Evolutionary conservation across 345 rosid genomes (phyloP), one percentile per base, ranked within the genome.

Genomic region (Citrus inodora): DNA sequence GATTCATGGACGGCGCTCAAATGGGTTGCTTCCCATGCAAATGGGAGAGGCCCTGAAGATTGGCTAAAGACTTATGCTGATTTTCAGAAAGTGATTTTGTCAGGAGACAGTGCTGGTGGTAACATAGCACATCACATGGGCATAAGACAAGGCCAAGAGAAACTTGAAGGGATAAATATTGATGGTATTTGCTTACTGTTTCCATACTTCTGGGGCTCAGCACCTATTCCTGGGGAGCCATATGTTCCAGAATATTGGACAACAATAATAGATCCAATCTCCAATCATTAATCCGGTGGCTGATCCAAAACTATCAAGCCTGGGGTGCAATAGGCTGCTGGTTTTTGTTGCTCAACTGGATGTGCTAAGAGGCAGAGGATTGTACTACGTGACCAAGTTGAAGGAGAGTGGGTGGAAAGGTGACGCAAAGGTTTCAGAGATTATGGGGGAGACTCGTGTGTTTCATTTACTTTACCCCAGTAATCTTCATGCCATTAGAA

Each of bases 31-130:
- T 66, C 84, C 73, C 85, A 81, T n/a, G 35, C 25, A 9, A 37
- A 32, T 0, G 86, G 87, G 30, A 40, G 30, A 4, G 87, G 86
- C 19, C 76, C 85, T 9, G 86, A 88, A 67, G 77, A 68, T 56
- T 85, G 87, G 88, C 56, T 88, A 25, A 83, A 78, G 22, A 5
- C 17, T 46, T 28, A 38, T 6, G 86, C 74, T 1, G 85, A 86
- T 74, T 70, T 85, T 7, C 59, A 46, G 7, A 70, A 74, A 21
- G 80, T 86, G 64, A 85, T 80, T 64, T 37, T 85, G 0, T 77
- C 87, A 1, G 89, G 89, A 25, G 90, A 87, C 38, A 83, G 84
- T 53, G 85, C 87, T 1, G 87, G 90, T 9, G 88, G 81, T 1
- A 86, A 74, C 74, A 80, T 88, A n/a, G 66, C 84, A 9, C 89